Evolutionary conservation across 257 asterid species (phyloP).

Genomic region (Lavandula angustifolia): DNA sequence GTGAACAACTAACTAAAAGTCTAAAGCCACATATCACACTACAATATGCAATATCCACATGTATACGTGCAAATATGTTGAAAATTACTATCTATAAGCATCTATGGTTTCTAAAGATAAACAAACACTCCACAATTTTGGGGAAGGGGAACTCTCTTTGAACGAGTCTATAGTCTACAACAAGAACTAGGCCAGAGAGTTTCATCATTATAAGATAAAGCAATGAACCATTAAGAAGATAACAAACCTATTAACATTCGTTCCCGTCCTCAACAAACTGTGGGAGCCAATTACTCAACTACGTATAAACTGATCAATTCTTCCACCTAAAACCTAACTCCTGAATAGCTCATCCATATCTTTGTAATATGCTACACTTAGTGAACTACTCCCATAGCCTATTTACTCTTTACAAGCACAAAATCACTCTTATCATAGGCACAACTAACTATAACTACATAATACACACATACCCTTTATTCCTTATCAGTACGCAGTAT

Average conservation of each 20-base stretch:
- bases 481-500: neutral
- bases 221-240: neutral
- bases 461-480: neutral
- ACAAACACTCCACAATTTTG: neutral
- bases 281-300: neutral
- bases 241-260: neutral
- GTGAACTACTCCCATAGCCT: neutral
- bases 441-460: neutral
- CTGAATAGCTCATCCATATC: neutral
- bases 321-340: constrained; percentile 1
- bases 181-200: neutral
- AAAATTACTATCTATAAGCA: too few species aligned
- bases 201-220: constrained; percentile 8
- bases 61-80: too few species aligned
- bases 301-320: neutral
- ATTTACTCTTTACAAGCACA: neutral
- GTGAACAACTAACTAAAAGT: too few species aligned
- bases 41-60: too few species aligned
- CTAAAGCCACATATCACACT: too few species aligned
- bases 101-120: neutral
- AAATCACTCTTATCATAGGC: neutral
- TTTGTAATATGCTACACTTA: neutral
- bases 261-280: neutral
- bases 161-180: too few species aligned
- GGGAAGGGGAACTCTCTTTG: too few species aligned